Conservation (phyloP, 257 asterid species). For the Rehmannia glutinosa region DNA sequence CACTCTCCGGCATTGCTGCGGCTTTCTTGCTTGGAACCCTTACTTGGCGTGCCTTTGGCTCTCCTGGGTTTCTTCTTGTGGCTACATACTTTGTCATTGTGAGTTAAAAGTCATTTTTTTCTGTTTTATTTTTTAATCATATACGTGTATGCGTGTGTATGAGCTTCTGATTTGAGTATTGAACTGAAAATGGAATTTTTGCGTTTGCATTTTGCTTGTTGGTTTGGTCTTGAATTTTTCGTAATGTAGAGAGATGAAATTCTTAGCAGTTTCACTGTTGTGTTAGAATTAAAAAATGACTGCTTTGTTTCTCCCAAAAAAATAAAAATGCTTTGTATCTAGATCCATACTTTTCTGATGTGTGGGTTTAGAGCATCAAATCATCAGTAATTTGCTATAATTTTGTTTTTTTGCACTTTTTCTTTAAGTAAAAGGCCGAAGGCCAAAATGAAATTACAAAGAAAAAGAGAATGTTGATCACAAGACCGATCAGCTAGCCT, state of each 20-base stretch:
- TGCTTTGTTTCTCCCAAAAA: no score
- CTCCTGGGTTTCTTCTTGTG: constrained; percentile 76
- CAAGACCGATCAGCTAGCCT: no score
- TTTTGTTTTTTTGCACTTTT: no score
- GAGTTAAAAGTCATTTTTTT: constrained; percentile 27
- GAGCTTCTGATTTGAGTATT: no score
- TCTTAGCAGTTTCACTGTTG: background rate
- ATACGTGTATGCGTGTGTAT: no score
- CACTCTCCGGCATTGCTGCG: constrained; percentile 69
- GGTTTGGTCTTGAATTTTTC: constrained; percentile 10
- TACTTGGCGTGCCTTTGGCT: constrained; percentile 90
- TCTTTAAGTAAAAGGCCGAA: no score
- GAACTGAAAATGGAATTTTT: no score
- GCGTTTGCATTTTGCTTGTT: background rate
- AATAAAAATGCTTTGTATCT: background rate
- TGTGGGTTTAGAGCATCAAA: no score
- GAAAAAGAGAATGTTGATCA: no score
- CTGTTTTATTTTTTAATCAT: no score
- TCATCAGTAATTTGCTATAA: no score
- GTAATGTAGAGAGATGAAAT: background rate
- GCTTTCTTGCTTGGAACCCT: constrained; percentile 94
- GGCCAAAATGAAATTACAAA: no score
- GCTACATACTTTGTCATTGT: constrained; percentile 81
- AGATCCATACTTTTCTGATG: background rate
- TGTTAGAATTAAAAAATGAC: background rate